Conservation (phyloP, 1,139 yeast species). For the Yamadazyma songkhlaensis region DNA sequence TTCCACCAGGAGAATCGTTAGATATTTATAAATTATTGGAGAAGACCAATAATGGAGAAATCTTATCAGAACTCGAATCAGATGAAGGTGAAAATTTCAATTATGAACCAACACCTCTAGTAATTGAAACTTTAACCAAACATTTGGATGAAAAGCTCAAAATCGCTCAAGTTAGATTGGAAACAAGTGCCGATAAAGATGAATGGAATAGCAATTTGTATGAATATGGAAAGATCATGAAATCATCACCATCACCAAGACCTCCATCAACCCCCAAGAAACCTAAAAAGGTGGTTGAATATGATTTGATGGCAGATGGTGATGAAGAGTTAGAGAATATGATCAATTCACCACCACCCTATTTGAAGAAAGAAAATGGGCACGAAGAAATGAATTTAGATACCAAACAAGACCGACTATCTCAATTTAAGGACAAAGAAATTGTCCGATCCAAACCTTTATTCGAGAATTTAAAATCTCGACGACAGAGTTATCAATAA, state of each 20-base stretch:
- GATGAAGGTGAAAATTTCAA: conserved; percentile 6
- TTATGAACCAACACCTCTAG: conserved; percentile 22
- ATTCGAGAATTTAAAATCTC: conserved; percentile 4
- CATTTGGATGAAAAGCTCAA: conserved; percentile 17
- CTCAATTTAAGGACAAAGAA: not conserved
- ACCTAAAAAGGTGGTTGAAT: conserved; percentile 14
- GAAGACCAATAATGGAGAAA: conserved; percentile 17
- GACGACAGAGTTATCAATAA: conserved; percentile 6
- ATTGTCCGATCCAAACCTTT: conserved; percentile 4
- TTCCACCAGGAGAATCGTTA: conserved; percentile 76
- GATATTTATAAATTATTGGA: conserved; percentile 54
- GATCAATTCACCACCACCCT: not conserved
- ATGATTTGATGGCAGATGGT: conserved; percentile 23
- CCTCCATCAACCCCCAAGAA: conserved; percentile 4
- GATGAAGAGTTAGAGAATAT: conserved; percentile 15
- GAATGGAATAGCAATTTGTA: conserved; percentile 25
- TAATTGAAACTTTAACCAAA: conserved; percentile 22
- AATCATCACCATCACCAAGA: too few species aligned
- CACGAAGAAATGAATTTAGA: conserved; percentile 2
- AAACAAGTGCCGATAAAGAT: conserved; percentile 24
- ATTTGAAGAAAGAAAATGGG: not conserved
- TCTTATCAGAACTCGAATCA: conserved; percentile 13
- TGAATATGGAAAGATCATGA: conserved; percentile 12
- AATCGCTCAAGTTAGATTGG: conserved; percentile 26
- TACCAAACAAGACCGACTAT: conserved; percentile 1